phyloP scores from a whole-genome alignment of 139 green algal genomes.

The Nannochloris sp. region DNA sequence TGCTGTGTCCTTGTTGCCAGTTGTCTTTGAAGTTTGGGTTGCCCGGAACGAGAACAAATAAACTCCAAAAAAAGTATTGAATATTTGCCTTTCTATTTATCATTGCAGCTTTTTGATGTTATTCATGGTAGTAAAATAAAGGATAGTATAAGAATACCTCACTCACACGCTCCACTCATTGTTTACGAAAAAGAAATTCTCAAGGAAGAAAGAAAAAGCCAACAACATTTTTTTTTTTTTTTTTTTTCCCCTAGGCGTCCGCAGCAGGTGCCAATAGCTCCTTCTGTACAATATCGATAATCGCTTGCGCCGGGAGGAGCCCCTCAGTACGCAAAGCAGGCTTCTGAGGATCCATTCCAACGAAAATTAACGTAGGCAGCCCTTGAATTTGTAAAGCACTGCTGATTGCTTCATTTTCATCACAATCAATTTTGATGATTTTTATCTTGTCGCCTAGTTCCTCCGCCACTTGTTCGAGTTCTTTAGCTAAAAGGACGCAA shows the following conservation, averaged over 20 bases:
- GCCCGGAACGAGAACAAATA: slow-evolving; percentile 12
- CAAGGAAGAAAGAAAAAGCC: slow-evolving; percentile 1
- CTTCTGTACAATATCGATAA: slow-evolving; percentile 10
- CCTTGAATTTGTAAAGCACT: slow-evolving; percentile 78
- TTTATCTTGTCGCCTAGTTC: slow-evolving; percentile 62
- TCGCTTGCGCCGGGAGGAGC: slow-evolving; percentile 57
- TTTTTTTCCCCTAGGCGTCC: not conserved
- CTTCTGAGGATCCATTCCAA: slow-evolving; percentile 76
- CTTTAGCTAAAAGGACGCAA: slow-evolving; percentile 63
- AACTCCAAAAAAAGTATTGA: slow-evolving; percentile 5
- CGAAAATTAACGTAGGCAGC: slow-evolving; percentile 90
- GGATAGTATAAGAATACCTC: not conserved
- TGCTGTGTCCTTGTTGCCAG: slow-evolving; percentile 63
- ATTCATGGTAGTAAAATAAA: not conserved
- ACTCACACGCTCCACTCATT: too few species aligned
- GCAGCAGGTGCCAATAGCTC: not conserved
- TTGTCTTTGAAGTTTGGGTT: slow-evolving; percentile 60
- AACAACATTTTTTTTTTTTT: not conserved
- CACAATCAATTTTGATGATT: slow-evolving; percentile 91
- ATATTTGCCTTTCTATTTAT: not conserved
- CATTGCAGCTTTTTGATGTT: not conserved
- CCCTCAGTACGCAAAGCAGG: slow-evolving; percentile 87
- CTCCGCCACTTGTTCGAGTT: slow-evolving; percentile 69
- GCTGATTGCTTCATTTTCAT: slow-evolving; percentile 78
- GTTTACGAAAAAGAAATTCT: too few species aligned